phyloP scores from a whole-genome alignment of 2,329 filamentous ascomycete genomes.

The Colletotrichum eremochloae region DNA sequence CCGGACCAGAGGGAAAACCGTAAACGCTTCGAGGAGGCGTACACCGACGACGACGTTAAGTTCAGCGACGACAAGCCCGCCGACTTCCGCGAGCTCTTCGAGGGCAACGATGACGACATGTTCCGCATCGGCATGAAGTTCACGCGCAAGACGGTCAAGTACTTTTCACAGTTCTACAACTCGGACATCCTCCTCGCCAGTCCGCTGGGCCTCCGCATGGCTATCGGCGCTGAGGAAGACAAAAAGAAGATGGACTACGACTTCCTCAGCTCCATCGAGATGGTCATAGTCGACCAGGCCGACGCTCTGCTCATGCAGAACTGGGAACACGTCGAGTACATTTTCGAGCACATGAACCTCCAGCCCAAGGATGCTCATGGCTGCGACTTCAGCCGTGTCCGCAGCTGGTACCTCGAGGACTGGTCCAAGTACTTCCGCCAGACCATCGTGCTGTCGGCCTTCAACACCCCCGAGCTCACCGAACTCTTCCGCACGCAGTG shows the following conservation, averaged over 20 bases:
- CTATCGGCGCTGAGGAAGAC: constrained; percentile 83
- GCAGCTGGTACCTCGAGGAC: constrained; percentile 93
- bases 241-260: constrained; percentile 80
- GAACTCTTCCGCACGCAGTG: constrained; percentile 81
- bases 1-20: constrained; percentile 96
- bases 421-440: constrained; percentile 86
- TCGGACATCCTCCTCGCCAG: constrained; percentile 96
- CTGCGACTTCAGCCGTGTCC: constrained; percentile 92
- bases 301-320: constrained; percentile 98
- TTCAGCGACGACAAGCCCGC: constrained; percentile 82
- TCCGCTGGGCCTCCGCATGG: constrained; percentile 89
- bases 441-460: constrained; percentile 84
- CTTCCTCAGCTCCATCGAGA: constrained; percentile 93
- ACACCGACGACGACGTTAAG: constrained; percentile 76
- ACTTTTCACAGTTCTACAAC: constrained; percentile 94
- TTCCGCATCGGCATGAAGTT: constrained; percentile 97
- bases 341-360: constrained; percentile 91
- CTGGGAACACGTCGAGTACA: constrained; percentile 94
- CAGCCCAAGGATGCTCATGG: constrained; percentile 91
- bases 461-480: constrained; percentile 90
- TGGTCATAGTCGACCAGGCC: constrained; percentile 90
- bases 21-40: constrained; percentile 90
- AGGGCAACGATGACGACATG: constrained; percentile 96
- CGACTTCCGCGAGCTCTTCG: constrained; percentile 91
- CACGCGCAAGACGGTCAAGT: constrained; percentile 94